phyloP scores from a whole-genome alignment of 257 asterid species.

The Solanum peruvianum region DNA sequence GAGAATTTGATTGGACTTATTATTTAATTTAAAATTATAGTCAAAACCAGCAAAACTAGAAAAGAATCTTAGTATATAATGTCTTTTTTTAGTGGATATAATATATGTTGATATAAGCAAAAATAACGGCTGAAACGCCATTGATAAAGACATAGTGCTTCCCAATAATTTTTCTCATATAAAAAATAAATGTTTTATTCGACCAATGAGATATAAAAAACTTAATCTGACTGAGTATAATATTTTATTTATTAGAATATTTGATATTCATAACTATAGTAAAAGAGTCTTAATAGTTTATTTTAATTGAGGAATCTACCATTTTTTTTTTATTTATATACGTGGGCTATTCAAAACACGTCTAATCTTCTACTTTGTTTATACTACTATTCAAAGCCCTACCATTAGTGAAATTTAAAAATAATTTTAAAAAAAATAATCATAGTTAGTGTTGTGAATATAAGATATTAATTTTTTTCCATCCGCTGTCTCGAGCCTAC shows the following conservation, averaged over 20 bases:
- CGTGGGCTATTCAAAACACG: background rate
- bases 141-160: background rate
- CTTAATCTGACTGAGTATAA: background rate
- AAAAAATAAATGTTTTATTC: background rate
- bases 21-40: background rate
- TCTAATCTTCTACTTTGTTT: background rate
- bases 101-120: background rate
- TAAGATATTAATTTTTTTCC: no score
- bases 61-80: background rate
- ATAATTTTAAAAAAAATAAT: background rate
- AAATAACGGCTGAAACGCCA: background rate
- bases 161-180: background rate
- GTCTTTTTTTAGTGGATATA: background rate
- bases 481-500: rapidly evolving
- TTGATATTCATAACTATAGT: background rate
- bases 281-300: background rate
- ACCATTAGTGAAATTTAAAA: background rate
- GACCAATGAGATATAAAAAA: background rate
- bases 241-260: background rate
- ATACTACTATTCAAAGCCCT: background rate
- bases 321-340: background rate
- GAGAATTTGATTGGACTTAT: background rate
- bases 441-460: background rate
- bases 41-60: background rate
- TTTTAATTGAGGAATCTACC: background rate